These are phyloP conservation scores for Paraleonurus japonicus DNA, from an alignment of 257 asterid genomes.

Conservation along the genomic window DNA sequence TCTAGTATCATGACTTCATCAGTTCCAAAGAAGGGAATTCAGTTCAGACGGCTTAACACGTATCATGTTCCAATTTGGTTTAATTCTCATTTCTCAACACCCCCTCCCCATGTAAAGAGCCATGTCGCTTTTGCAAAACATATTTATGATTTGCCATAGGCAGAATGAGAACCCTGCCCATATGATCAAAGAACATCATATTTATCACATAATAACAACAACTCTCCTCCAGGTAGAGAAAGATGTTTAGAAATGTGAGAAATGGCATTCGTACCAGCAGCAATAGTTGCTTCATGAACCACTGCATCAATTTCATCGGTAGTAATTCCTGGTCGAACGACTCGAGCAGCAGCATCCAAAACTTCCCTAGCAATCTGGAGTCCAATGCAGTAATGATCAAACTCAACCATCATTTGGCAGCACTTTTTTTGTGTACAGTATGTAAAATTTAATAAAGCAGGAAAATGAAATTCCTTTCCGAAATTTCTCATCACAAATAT, in stretches of 20 bases:
- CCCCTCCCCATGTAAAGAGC: background rate
- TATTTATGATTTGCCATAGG: background rate
- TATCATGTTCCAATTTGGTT: background rate
- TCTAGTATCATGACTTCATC: background rate
- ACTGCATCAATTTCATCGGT: slow-evolving; percentile 97
- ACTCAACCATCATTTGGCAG: slow-evolving; percentile 3
- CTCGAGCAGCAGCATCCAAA: slow-evolving; percentile 95
- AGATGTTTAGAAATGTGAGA: slow-evolving; percentile 2
- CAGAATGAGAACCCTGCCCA: slow-evolving; percentile 5
- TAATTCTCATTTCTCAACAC: background rate
- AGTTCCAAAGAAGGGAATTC: background rate
- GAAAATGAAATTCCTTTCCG: background rate
- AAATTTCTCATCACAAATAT: background rate
- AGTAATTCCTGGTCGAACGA: slow-evolving; percentile 88
- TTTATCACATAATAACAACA: background rate
- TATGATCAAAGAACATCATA: slow-evolving; percentile 1
- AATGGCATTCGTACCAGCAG: slow-evolving; percentile 66
- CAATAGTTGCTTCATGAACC: slow-evolving; percentile 87
- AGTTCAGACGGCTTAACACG: background rate
- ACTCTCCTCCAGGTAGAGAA: background rate
- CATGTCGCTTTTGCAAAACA: no score
- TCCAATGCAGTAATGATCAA: background rate
- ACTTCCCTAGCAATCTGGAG: slow-evolving; percentile 92
- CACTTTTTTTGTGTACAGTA: background rate
- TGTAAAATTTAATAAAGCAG: background rate